Evolutionary conservation across 768 basidiomycete genomes (phyloP), one percentile per base, ranked within the genome.

Genomic region (Hygrophorus russula): DNA sequence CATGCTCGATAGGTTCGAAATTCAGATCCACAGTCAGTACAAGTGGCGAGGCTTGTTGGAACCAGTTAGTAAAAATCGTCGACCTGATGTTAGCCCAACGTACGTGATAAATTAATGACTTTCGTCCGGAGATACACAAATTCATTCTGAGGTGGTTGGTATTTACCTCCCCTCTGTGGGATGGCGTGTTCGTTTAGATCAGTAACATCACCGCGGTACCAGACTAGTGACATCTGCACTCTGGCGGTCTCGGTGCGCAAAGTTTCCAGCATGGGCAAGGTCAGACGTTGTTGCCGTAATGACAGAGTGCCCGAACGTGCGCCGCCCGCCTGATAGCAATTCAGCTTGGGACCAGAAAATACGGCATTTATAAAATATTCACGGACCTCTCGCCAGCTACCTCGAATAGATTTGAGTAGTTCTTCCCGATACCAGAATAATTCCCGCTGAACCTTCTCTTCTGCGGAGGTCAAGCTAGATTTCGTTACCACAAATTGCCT

Each of bases 401-500:
- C 82, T 10, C 64, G 66, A 11, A 97, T 57, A 39, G 65, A 61
- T 36, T 75, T 75, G 53, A 98, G 74, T 8, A 99, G 63, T 49
- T 82, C 79, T 59, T 99, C 93, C 29, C 93, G 72, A 58, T 96
- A 94, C 96, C 96, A 99, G 65, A 98, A 99, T 12, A 93, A 57
- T 56, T 91, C 86, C 31, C 79, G 71, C 56, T 90, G 82, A 8
- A 68, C 55, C 34, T 66, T 68, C 47, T 82, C 73, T 50, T 88
- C 81, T 36, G 60, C 64, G 9, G 61, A 56, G 1, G 80, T 73
- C 46, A 86, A 62, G 39, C 66, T 73, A 4, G 81, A 76, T 51
- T 86, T 85, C 18, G 81, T 72, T 0, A 96, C 82, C 13, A 98
- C 79, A 58, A 93, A 97, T 56, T 99, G 96, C 19, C 90, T 73